A percentile compares a stretch with the other conserved stretches of the same genome.
phyloP scores from a whole-genome alignment of 176 grass and related monocot species.

The Musa troglodytarum region DNA sequence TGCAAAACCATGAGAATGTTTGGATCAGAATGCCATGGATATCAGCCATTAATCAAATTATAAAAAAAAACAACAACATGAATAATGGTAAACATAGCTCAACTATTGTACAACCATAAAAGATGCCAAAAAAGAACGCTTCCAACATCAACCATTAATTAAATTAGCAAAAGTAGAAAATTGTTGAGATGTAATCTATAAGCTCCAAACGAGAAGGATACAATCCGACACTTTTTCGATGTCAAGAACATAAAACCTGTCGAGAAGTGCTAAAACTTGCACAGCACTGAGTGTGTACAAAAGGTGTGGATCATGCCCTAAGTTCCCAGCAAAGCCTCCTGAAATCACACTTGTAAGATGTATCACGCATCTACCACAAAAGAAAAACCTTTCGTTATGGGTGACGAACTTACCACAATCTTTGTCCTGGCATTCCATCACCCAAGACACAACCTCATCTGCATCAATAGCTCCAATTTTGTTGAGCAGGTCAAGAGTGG shows the following conservation, averaged over 20 bases:
- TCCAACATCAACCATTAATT: background rate
- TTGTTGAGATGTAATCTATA: background rate
- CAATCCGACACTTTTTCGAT: conserved; percentile 70
- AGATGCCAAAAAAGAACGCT: background rate
- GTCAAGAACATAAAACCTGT: conserved; percentile 58
- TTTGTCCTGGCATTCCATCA: conserved; percentile 67
- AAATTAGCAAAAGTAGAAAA: conserved; percentile 1
- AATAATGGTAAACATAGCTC: background rate
- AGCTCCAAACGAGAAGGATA: conserved; percentile 46
- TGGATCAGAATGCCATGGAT: background rate
- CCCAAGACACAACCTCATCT: conserved; percentile 63
- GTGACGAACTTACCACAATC: conserved; percentile 40
- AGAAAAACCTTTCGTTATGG: background rate
- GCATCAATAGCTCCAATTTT: conserved; percentile 53
- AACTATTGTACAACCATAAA: background rate
- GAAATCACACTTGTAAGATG: conserved; percentile 1
- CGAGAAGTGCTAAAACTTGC: conserved; percentile 71
- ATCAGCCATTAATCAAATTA: background rate
- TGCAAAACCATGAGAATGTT: background rate
- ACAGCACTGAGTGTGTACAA: conserved; percentile 70
- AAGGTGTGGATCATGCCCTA: conserved; percentile 72
- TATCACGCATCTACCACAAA: background rate
- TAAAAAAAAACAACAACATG: background rate
- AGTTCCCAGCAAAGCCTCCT: conserved; percentile 89
- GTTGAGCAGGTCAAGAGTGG: conserved; percentile 76